Conservation (phyloP, 192 early-diverging fungal species). For the Chytriomyces hyalinus region DNA sequence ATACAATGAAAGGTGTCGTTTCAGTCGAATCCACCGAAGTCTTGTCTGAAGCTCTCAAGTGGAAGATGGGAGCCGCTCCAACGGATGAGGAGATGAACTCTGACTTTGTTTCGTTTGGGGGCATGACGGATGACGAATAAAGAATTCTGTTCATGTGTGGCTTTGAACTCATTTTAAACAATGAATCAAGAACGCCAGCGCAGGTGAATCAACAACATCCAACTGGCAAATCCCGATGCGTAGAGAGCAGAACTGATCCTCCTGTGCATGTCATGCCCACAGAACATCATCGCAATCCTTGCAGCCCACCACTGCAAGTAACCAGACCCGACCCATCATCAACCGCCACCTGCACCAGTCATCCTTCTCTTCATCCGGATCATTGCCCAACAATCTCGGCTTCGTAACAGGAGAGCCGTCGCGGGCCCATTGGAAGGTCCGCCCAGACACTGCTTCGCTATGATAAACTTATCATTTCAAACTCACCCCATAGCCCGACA, state of each 20-base stretch:
- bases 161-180: background rate
- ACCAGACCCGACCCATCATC: background rate
- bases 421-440: constrained; percentile 31
- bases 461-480: background rate
- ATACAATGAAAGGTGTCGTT: constrained; percentile 22
- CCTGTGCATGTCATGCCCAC: background rate
- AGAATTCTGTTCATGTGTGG: background rate
- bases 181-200: background rate
- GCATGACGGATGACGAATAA: constrained; percentile 4
- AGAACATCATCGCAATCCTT: background rate
- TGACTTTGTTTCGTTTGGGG: constrained; percentile 28
- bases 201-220: background rate
- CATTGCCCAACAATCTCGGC: background rate
- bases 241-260: background rate
- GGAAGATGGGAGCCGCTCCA: constrained; percentile 25
- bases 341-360: background rate
- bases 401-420: constrained; percentile 24
- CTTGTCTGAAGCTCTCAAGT: constrained; percentile 17
- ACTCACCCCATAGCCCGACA: constrained; percentile 18
- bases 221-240: background rate
- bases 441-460: background rate
- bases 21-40: background rate
- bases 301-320: too few relatives aligned
- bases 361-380: background rate
- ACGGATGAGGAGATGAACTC: constrained; percentile 15